Evolutionary conservation across 2,329 filamentous ascomycete genomes (phyloP), one percentile per base, ranked within the genome.

Genomic region (Aspergillus luchuensis): DNA sequence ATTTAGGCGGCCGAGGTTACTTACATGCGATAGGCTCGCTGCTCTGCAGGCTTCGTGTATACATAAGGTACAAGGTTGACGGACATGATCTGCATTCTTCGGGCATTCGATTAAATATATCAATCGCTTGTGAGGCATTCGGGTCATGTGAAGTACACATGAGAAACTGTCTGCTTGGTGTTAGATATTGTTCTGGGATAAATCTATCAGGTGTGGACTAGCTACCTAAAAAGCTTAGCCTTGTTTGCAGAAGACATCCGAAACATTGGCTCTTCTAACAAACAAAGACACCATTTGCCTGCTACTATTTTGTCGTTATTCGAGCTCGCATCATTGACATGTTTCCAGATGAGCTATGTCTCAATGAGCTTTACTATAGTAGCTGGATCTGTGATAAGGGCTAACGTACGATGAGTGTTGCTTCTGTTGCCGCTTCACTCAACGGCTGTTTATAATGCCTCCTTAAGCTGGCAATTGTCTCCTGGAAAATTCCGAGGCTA

Each of bases 341-440:
- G 85, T 75, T 92, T 95, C 92, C 92, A 97, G 3, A 97, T 77
- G 3, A 97, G 74, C 90, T 94, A 59, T 25, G 25, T n/a, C 3
- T 23, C 1, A 3, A 36, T 60, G 36, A 60, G 47, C 47, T 4
- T 4, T 5, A 11, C 11, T 6, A 10, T 10, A 5, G 13, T 17
- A 23, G 17, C 15, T 28, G 17, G 23, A 11, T 30, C 33, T 13
- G 1, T 36, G 33, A 11, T 11, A 28, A 33, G 23, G 13, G 23
- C 15, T 13, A 2, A 25, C 72, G 61, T 64, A 81, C 80, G 66
- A 80, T 75, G 33, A 80, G 69, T 47, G 71, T 72, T 52, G 75
- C 76, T 63, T 81, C 85, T 11, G 90, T 86, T 5, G 87, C 87
- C 63, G 85, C 82, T 4, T 84, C 75, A 21, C 84, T 80, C 4